A percentile compares a stretch with the other conserved stretches of the same genome.
Evolutionary conservation across 371 early-diverging fungal genomes (phyloP).

Genomic region (Chytridium lagenaria): DNA sequence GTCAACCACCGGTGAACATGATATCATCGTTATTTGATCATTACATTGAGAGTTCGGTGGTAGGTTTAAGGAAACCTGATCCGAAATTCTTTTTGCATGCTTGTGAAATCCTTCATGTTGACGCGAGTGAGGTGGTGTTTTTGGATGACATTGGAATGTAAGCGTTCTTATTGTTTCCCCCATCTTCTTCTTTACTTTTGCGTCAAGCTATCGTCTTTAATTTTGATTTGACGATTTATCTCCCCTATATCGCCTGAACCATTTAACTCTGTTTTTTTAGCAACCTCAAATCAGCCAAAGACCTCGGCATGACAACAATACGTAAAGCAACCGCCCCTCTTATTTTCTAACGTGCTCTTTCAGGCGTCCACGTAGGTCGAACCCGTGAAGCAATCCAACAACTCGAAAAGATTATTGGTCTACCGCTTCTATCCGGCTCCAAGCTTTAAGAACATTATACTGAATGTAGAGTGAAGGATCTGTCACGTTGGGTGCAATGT

Average conservation of each 20-base stretch:
- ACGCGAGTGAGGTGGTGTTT: constrained; percentile 68
- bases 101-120: constrained; percentile 64
- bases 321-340: constrained; percentile 30
- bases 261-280: no score
- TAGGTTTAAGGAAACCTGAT: constrained; percentile 72
- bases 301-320: constrained; percentile 70
- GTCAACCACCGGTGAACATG: constrained; percentile 16
- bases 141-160: constrained; percentile 78
- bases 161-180: constrained; percentile 14
- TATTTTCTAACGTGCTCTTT: not conserved
- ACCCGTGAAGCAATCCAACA: constrained; percentile 64
- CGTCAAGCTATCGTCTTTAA: no score
- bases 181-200: not conserved
- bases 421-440: constrained; percentile 29
- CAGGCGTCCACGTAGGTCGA: constrained; percentile 59
- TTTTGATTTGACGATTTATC: no score
- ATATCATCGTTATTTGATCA: constrained; percentile 38
- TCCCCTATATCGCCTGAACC: no score
- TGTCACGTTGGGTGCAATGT: no score
- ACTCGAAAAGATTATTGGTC: constrained; percentile 49
- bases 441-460: no score
- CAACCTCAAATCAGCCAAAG: constrained; percentile 69
- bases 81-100: constrained; percentile 68
- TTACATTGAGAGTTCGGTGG: constrained; percentile 52
- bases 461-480: no score